Evolutionary conservation across 2,329 filamentous ascomycete species (phyloP).

Genomic region (Microdochium trichocladiopsis): DNA sequence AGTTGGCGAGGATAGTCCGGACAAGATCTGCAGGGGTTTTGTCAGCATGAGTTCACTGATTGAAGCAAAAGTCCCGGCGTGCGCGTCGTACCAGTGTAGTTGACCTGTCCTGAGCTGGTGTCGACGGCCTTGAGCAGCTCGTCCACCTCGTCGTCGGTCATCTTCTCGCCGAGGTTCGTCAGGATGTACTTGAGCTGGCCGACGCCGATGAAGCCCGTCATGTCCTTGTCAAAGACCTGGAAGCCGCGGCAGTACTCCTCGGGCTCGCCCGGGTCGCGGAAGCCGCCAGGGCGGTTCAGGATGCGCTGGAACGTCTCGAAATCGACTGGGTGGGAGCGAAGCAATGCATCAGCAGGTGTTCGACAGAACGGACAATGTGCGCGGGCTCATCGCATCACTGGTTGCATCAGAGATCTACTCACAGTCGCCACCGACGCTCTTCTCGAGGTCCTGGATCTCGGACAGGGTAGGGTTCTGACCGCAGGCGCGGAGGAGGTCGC

Average conservation of each 20-base stretch:
- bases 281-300: constrained; percentile 93
- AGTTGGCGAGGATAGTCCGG: constrained; percentile 82
- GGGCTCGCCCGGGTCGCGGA: constrained; percentile 95
- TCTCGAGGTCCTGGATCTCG: constrained; percentile 90
- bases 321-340: constrained; percentile 60
- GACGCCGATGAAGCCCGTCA: constrained; percentile 96
- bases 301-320: constrained; percentile 96
- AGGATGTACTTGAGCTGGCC: constrained; percentile 97
- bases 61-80: constrained; percentile 2
- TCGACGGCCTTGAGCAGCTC: constrained; percentile 98
- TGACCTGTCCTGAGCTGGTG: constrained; percentile 91
- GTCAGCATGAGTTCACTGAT: constrained; percentile 5
- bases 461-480: constrained; percentile 95
- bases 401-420: constrained; percentile 37
- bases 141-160: constrained; percentile 97
- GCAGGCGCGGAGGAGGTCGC: constrained; percentile 91
- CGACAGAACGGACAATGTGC: background rate
- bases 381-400: constrained; percentile 4
- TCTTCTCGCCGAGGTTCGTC: constrained; percentile 98
- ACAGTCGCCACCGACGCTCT: constrained; percentile 87
- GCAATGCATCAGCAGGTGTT: constrained; percentile 5
- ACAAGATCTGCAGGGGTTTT: constrained; percentile 57
- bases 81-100: constrained; percentile 70
- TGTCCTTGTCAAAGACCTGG: constrained; percentile 99
- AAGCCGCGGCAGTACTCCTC: constrained; percentile 98